Evolutionary conservation across 148 eudicot genomes (phyloP).

Genomic region (Silene uniflora): DNA sequence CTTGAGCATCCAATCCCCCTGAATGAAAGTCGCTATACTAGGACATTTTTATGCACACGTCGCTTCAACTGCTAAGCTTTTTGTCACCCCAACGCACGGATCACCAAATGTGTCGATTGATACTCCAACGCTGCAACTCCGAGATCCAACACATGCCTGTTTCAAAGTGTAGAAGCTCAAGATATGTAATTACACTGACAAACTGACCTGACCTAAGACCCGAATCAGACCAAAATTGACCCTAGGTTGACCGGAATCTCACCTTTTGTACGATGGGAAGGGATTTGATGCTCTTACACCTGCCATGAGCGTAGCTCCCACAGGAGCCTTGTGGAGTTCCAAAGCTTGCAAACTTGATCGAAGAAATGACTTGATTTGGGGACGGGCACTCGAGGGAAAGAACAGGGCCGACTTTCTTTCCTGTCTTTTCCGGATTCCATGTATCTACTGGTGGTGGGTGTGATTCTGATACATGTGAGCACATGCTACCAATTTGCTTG

Average conservation of each 20-base stretch:
- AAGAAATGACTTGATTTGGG: slow-evolving; percentile 63
- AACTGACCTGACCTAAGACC: neutral
- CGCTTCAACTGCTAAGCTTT: slow-evolving; percentile 80
- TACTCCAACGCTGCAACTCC: slow-evolving; percentile 55
- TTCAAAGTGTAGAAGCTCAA: neutral
- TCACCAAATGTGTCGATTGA: slow-evolving; percentile 53
- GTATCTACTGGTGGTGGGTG: slow-evolving; percentile 72
- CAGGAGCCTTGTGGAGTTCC: slow-evolving; percentile 86
- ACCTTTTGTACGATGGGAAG: slow-evolving; percentile 65
- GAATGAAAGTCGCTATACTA: neutral
- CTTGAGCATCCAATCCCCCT: slow-evolving; percentile 15
- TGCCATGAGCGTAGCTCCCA: slow-evolving; percentile 73
- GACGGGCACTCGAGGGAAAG: slow-evolving; percentile 65
- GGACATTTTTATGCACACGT: slow-evolving; percentile 35
- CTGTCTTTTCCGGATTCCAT: slow-evolving; percentile 45
- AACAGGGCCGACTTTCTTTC: slow-evolving; percentile 40
- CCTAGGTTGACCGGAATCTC: neutral
- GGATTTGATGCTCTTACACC: slow-evolving; percentile 58
- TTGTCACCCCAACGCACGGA: slow-evolving; percentile 56
- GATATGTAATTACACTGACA: neutral
- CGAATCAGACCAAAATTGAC: too few species aligned
- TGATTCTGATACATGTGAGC: slow-evolving; percentile 70
- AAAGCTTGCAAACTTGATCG: slow-evolving; percentile 84
- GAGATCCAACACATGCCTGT: slow-evolving; percentile 72
- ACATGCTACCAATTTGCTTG: slow-evolving; percentile 54